phyloP scores from a whole-genome alignment of 371 early-diverging fungal genomes.

The Capillidium heterosporum region DNA sequence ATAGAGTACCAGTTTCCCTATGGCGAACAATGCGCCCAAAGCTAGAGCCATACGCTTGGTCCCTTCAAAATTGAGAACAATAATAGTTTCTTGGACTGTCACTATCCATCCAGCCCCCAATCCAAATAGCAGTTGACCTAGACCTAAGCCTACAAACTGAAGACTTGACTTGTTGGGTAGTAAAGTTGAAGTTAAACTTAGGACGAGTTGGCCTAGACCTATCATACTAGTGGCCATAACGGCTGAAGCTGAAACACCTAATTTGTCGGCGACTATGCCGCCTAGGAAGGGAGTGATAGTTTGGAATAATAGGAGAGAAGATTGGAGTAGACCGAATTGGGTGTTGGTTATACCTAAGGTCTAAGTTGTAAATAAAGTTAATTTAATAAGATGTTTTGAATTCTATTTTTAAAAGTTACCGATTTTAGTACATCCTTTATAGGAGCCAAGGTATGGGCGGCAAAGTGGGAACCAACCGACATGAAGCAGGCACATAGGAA shows the following conservation, averaged over 20 bases:
- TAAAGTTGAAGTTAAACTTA: background rate
- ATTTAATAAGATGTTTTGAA: background rate
- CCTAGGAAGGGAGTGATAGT: constrained; percentile 4
- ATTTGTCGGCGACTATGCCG: background rate
- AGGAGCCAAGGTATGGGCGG: constrained; percentile 3
- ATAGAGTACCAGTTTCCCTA: background rate
- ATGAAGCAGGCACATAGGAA: background rate
- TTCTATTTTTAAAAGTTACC: background rate
- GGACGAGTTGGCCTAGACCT: background rate
- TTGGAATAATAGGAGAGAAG: constrained; percentile 1
- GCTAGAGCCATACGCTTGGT: background rate
- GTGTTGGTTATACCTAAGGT: background rate
- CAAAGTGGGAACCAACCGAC: constrained; percentile 1
- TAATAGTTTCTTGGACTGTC: background rate
- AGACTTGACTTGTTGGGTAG: background rate
- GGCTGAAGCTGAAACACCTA: background rate
- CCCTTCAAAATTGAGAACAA: background rate
- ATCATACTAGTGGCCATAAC: background rate
- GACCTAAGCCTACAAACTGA: background rate
- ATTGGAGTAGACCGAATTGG: constrained; percentile 3
- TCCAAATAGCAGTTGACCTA: constrained; percentile 4
- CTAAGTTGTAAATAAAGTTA: background rate
- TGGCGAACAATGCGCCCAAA: constrained; percentile 2
- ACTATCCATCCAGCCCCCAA: constrained; percentile 5
- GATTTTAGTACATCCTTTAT: constrained; percentile 3